Evolutionary conservation across 106 monocot genomes (phyloP).

Genomic region (Dactylorhiza incarnata): DNA sequence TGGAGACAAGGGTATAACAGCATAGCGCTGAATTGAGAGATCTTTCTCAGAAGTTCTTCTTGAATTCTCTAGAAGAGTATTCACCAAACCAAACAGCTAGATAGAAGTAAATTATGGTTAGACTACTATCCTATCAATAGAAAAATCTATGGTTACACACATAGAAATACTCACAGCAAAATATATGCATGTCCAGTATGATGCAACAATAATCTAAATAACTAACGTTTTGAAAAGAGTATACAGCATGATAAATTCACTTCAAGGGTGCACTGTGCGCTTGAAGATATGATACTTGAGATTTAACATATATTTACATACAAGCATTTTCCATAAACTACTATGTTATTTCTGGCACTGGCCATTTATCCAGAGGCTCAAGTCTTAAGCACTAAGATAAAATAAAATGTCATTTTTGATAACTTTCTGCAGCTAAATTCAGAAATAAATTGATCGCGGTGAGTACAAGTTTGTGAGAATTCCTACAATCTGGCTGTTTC

Average conservation of each 20-base stretch:
- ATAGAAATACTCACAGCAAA: neutral
- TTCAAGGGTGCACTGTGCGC: neutral
- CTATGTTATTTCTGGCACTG: neutral
- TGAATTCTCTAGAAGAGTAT: conserved; percentile 93
- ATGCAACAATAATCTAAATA: neutral
- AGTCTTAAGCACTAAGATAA: neutral
- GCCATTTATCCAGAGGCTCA: neutral
- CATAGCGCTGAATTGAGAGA: conserved; percentile 94
- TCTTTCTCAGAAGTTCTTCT: conserved; percentile 95
- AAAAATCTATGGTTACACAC: neutral
- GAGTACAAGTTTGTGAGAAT: too few species aligned
- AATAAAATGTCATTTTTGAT: neutral
- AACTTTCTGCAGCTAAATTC: neutral
- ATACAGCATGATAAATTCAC: neutral
- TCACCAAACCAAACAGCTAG: conserved; percentile 96
- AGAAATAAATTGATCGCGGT: neutral
- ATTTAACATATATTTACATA: neutral
- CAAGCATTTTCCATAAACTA: neutral
- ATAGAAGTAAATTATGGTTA: conserved; percentile 1
- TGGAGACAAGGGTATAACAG: conserved; percentile 94
- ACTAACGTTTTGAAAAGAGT: neutral
- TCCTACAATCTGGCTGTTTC: too few species aligned
- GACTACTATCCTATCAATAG: neutral
- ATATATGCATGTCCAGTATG: neutral
- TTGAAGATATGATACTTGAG: neutral